Conservation (phyloP, 2,329 filamentous ascomycete species). For the Teratosphaeria gauchensis region DNA sequence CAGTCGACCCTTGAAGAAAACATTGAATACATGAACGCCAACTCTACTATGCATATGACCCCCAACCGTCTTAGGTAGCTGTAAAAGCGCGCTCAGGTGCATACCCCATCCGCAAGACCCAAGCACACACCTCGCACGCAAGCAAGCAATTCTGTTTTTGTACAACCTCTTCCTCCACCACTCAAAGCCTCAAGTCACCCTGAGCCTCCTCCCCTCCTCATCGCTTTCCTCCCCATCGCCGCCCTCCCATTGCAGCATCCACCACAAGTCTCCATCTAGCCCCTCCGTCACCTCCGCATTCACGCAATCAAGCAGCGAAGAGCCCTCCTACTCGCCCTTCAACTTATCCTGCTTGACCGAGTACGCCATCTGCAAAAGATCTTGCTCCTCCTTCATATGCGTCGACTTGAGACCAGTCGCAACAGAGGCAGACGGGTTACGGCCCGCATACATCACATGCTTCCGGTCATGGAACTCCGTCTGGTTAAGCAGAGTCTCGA, state of each 20-base stretch:
- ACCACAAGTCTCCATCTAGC: neutral
- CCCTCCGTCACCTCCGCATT: neutral
- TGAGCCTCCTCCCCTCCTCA: neutral
- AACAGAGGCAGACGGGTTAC: conserved; percentile 85
- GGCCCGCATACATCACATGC: conserved; percentile 94
- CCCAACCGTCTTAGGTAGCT: neutral
- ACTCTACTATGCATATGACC: neutral
- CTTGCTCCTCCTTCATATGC: conserved; percentile 88
- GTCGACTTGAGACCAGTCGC: conserved; percentile 83
- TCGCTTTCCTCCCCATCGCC: neutral
- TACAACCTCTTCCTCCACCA: neutral
- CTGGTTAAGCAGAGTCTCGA: conserved; percentile 91
- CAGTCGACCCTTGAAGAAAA: neutral
- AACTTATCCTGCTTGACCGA: conserved; percentile 54
- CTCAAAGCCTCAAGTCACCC: neutral
- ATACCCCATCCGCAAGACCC: neutral
- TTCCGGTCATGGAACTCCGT: conserved; percentile 88
- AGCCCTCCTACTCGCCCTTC: conserved; percentile 37
- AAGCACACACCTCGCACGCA: neutral
- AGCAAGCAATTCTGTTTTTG: neutral
- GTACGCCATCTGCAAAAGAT: conserved; percentile 60
- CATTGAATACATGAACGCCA: neutral
- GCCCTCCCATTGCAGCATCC: neutral
- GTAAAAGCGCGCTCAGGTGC: neutral
- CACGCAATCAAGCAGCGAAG: neutral